Percentiles rank a stretch among this genome's conserved stretches.
These are phyloP conservation scores for Rhynchospora tenuis DNA, from an alignment of 176 grass and related monocot genomes.

Conservation along the genomic window DNA sequence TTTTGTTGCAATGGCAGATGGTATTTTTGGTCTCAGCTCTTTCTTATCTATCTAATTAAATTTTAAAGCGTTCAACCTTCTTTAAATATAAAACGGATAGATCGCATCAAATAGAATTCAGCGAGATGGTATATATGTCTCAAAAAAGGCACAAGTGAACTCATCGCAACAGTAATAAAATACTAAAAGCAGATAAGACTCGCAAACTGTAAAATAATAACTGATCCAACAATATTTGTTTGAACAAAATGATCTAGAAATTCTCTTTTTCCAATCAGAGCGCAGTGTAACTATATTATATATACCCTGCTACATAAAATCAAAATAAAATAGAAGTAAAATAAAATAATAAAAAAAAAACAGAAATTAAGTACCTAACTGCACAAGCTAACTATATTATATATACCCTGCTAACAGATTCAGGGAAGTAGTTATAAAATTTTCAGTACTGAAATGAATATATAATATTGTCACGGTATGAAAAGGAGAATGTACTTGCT, in stretches of 20 bases:
- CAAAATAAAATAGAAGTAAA: background rate
- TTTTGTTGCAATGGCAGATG: too few species aligned
- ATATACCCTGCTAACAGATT: background rate
- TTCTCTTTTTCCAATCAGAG: background rate
- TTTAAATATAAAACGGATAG: background rate
- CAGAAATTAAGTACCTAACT: background rate
- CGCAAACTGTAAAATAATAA: background rate
- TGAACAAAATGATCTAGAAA: background rate
- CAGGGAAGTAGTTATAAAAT: background rate
- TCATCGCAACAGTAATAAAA: background rate
- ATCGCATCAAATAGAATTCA: background rate
- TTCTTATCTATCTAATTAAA: background rate
- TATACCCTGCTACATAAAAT: background rate
- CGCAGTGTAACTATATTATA: too few species aligned
- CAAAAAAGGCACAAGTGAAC: background rate
- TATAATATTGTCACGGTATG: background rate
- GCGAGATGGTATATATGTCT: background rate
- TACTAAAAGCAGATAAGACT: too few species aligned
- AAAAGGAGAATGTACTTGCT: background rate
- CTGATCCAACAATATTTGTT: background rate
- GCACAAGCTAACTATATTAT: background rate
- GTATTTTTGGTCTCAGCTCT: too few species aligned
- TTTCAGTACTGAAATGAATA: background rate
- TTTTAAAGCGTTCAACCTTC: background rate
- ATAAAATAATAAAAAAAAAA: background rate